Base-by-base conservation (phyloP, 1,284 basidiomycete species). In the Ustilago sp. region DNA sequence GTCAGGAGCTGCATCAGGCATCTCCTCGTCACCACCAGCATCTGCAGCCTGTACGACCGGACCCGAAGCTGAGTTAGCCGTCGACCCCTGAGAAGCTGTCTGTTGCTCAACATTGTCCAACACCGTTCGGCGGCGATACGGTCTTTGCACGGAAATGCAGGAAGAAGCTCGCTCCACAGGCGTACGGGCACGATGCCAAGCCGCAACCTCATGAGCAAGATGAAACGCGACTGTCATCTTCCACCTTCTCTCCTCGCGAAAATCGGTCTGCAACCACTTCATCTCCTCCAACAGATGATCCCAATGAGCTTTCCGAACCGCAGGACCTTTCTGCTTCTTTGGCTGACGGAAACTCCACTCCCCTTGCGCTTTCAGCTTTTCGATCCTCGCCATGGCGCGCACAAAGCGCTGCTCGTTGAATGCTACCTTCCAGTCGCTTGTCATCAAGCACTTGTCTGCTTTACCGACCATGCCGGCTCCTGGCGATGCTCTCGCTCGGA, bases 181-280 rank as follows among this genome's bases (percentile, higher is more conserved):
- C 8, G 88, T 89, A 8, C 88, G 88, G 4, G 93, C 92, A 58
- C 90, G 89, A 85, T 97, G 94, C 94, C 94, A 99, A 75, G 93
- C 92, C 12, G 93, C 89, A 13, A 94, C 92, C 54, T 93, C 91
- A 59, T 91, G 91, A 0, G 93, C 93, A n/a, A 98, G 86, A 68
- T 92, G 92, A 83, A 92, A 92, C 0, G 96, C 95, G 19, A 94
- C 86, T 0, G 92, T 91, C 39, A 93, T 88, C 86, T 99, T 99
- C 95, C 95, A 99, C 68, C 90, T 90, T 58, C 93, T 89, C 85
- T 99, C 97, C 86, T 99, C 95, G 8, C 93, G 91, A 81, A 95
- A 98, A 83, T 99, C 97, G 15, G 91, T 91, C 54, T 95, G 93
- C 89, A 99, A 92, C 97, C 96, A 99, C 90, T 93, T 94, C 94